These are phyloP conservation scores for Ophiostoma quercus DNA, from an alignment of 2,329 filamentous ascomycete genomes.

Conservation along the genomic window DNA sequence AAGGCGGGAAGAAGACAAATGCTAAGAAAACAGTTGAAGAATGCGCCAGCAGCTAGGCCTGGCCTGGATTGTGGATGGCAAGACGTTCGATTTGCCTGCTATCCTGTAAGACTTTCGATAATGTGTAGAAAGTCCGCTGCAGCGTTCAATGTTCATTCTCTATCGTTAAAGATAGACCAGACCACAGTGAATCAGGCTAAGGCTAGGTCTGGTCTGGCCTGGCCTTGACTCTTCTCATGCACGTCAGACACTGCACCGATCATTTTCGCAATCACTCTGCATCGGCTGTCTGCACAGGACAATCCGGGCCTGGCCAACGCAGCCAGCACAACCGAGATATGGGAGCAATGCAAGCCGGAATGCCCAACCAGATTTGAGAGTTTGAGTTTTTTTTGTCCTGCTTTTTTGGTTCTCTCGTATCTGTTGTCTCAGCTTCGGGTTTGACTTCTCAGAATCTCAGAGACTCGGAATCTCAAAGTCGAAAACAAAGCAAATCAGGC, in stretches of 20 bases:
- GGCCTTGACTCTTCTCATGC: slow-evolving; percentile 2
- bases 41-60: not conserved
- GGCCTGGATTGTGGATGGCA: slow-evolving; percentile 5
- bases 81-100: not conserved
- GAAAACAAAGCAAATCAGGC: slow-evolving; percentile 12
- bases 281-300: slow-evolving; percentile 15
- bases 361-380: not conserved
- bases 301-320: slow-evolving; percentile 3
- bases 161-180: not conserved
- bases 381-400: not conserved
- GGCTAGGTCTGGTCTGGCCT: slow-evolving; percentile 9
- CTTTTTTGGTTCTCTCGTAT: not conserved
- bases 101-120: not conserved
- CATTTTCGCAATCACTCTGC: slow-evolving; percentile 4
- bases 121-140: slow-evolving; percentile 1
- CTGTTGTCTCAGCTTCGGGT: not conserved
- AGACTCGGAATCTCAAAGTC: not conserved
- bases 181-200: not conserved
- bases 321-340: slow-evolving; percentile 1
- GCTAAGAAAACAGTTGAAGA: not conserved
- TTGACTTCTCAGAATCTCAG: not conserved
- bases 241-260: slow-evolving; percentile 12
- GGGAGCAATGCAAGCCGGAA: not conserved
- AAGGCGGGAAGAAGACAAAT: not conserved
- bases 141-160: not conserved